Conservation (phyloP, 2,329 filamentous ascomycete genomes). For the Pseudogymnoascus sp. region DNA sequence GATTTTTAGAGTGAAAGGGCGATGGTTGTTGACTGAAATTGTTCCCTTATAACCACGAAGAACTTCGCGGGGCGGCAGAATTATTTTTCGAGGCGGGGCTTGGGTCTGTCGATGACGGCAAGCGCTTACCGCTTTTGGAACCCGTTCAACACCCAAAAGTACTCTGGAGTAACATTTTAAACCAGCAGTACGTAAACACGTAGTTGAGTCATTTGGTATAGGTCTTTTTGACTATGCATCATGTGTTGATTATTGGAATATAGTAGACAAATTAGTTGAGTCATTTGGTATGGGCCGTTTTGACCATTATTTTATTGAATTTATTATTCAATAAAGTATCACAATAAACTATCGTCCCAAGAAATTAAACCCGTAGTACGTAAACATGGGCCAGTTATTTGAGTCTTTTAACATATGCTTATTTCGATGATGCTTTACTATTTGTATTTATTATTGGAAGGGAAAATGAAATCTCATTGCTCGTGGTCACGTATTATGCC, state of each 20-base stretch:
- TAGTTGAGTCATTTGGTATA: background rate
- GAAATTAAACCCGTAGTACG: background rate
- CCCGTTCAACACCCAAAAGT: background rate
- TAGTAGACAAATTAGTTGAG: background rate
- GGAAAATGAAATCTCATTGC: background rate
- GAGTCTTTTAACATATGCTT: background rate
- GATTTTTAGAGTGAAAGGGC: background rate
- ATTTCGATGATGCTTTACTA: background rate
- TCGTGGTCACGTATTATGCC: background rate
- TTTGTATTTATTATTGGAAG: background rate
- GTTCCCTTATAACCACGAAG: background rate
- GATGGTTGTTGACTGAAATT: conserved; percentile 1
- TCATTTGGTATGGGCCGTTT: background rate
- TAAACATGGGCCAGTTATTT: background rate
- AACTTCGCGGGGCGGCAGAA: conserved; percentile 10
- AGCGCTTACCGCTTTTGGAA: conserved; percentile 8
- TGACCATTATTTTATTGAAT: background rate
- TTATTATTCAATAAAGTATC: background rate
- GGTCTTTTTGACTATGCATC: background rate
- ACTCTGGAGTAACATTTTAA: background rate
- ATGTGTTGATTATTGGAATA: background rate
- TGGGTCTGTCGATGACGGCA: background rate
- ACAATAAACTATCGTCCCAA: background rate
- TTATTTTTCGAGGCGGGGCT: conserved; percentile 8
- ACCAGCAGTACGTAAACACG: background rate